Evolutionary conservation across 1,284 basidiomycete species (phyloP).

Genomic region (Pseudozyma tsukubaensis): DNA sequence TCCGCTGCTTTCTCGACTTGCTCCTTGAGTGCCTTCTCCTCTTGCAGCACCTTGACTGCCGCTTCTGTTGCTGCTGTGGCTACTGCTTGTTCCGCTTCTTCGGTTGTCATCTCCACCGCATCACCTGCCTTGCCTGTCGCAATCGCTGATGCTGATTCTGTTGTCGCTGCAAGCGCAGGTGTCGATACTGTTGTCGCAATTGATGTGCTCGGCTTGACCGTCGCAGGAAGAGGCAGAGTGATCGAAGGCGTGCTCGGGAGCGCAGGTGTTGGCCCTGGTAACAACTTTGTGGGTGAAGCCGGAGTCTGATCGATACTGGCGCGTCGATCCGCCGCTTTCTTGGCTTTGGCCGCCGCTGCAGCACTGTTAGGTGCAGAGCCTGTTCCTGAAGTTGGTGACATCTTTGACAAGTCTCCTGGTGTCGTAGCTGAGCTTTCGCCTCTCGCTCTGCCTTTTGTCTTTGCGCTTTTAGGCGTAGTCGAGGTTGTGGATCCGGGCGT

Average conservation of each 20-base stretch:
- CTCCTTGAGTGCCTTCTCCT: slow-evolving; percentile 22
- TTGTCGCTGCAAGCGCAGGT: not conserved
- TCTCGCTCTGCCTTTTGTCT: slow-evolving; percentile 30
- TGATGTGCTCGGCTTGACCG: not conserved
- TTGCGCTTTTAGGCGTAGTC: slow-evolving; percentile 42
- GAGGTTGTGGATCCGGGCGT: slow-evolving; percentile 28
- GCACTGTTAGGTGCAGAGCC: slow-evolving; percentile 30
- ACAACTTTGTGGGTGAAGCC: slow-evolving; percentile 25
- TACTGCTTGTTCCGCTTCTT: slow-evolving; percentile 39
- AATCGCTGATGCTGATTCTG: slow-evolving; percentile 1
- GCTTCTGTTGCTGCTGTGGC: slow-evolving; percentile 45
- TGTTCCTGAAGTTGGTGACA: slow-evolving; percentile 16
- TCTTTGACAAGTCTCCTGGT: slow-evolving; percentile 24
- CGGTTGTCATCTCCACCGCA: slow-evolving; percentile 35
- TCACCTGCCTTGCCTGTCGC: slow-evolving; percentile 1
- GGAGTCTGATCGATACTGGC: slow-evolving; percentile 26
- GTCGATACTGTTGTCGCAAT: slow-evolving; percentile 2
- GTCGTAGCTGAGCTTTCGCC: slow-evolving; percentile 29
- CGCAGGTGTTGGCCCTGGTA: slow-evolving; percentile 13
- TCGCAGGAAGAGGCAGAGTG: slow-evolving; percentile 20
- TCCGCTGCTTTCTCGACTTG: slow-evolving; percentile 33
- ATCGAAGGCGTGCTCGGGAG: slow-evolving; percentile 32
- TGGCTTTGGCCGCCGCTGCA: slow-evolving; percentile 13
- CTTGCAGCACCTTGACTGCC: slow-evolving; percentile 37
- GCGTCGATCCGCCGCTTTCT: slow-evolving; percentile 21